Base-by-base conservation (phyloP, 768 basidiomycete genomes). In the Boletus reticuloceps region DNA sequence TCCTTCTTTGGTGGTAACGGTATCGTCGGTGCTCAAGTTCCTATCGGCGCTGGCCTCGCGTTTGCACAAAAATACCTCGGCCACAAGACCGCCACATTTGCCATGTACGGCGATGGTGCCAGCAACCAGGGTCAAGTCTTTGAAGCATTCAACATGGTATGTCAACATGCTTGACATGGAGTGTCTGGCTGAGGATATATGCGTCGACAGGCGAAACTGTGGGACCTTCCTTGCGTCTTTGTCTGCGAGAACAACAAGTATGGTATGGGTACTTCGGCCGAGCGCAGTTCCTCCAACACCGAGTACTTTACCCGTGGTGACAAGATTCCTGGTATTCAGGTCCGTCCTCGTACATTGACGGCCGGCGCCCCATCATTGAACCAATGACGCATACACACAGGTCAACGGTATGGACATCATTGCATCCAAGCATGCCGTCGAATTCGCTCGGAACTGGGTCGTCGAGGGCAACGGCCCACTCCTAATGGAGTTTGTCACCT, bases 211-310 rank as follows among this genome's bases (percentile, higher is more conserved):
- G 94, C 94, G 44, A 95, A 96, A 71, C 82, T 95, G 2, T 98
- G 95, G 95, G 82, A 96, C 73, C 84, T 97, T 25, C 96, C 97
- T 0, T 86, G 85, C 62, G 81, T 98, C 52, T 98, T 98, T 71
- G 86, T 96, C 14, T 98, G 95, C 69, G 95, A 99, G 74, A 98
- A 99, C 81, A 98, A 99, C 86, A 91, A 97, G 74, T 98, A 98
- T 71, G 95, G 97, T 65, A 98, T 99, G 96, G 96, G 96, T 60
- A 98, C 96, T 4, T 91, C 95, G 3, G 93, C 95, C 13, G 91
- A 93, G 69, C 88, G 96, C 59, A 89, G 86, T 62, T 96, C 94
- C 17, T 83, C 86, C 65, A 98, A 98, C 79, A 94, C 95, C 60
- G 82, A 87, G 72, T 99, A 97, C 82, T 98, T 86, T 75, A 96